Evolutionary conservation across 1,284 basidiomycete species (phyloP).

Genomic region (Malassezia caprae): DNA sequence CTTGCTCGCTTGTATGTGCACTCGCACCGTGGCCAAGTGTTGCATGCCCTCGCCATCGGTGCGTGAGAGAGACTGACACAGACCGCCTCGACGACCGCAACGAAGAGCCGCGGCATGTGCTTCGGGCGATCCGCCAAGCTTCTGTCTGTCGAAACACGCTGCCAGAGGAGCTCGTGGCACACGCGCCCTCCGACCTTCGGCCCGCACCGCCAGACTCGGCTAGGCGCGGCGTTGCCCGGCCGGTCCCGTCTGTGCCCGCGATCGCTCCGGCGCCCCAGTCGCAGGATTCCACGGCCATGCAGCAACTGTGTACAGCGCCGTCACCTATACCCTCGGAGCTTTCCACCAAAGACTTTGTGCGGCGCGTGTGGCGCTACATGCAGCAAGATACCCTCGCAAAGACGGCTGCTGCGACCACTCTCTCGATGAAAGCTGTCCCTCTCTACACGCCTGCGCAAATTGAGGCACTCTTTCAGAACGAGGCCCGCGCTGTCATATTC

Average conservation of each 20-base stretch:
- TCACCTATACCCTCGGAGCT: background rate
- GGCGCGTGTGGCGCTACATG: background rate
- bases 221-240: too few relatives aligned
- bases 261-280: too few relatives aligned
- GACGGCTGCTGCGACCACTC: background rate
- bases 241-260: too few relatives aligned
- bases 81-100: constrained; percentile 4
- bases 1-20: constrained; percentile 4
- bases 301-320: too few relatives aligned
- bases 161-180: background rate
- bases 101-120: constrained; percentile 8
- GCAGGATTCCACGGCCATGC: too few relatives aligned
- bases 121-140: background rate
- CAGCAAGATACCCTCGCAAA: background rate
- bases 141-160: background rate
- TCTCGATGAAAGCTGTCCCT: background rate
- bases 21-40: background rate
- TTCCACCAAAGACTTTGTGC: background rate
- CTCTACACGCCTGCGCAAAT: background rate
- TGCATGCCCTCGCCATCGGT: constrained; percentile 2
- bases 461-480: background rate
- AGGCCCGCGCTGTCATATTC: background rate
- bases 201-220: background rate
- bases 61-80: background rate
- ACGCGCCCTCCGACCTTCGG: background rate